Percentiles rank a stretch among this genome's conserved stretches.
Evolutionary conservation across 2,329 filamentous ascomycete genomes (phyloP).

Genomic region (Ophiostoma montium): DNA sequence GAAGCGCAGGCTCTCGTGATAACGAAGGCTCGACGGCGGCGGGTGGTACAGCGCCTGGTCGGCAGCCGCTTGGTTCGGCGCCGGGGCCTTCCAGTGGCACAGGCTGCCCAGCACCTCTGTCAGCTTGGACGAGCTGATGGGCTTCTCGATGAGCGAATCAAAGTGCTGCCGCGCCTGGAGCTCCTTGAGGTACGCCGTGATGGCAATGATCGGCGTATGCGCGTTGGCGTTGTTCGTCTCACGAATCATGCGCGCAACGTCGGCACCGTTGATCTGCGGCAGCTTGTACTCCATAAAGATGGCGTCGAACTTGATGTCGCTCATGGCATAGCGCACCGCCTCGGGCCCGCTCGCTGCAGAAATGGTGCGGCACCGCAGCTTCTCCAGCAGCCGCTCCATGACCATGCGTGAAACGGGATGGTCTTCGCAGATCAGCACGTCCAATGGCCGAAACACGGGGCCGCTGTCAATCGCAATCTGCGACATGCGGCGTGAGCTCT

Average conservation of each 20-base stretch:
- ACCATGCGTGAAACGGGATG: slow-evolving; percentile 93
- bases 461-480: slow-evolving; percentile 69
- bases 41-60: slow-evolving; percentile 38
- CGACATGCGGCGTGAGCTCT: slow-evolving; percentile 87
- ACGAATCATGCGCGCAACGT: slow-evolving; percentile 93
- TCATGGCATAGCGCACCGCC: slow-evolving; percentile 84
- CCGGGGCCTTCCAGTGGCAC: slow-evolving; percentile 84
- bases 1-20: slow-evolving; percentile 45
- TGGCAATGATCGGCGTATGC: slow-evolving; percentile 87
- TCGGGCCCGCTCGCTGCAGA: slow-evolving; percentile 82
- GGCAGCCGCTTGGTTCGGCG: slow-evolving; percentile 27
- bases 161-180: slow-evolving; percentile 91
- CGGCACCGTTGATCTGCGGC: slow-evolving; percentile 85
- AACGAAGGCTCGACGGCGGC: slow-evolving; percentile 49
- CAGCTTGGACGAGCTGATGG: slow-evolving; percentile 81
- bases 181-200: slow-evolving; percentile 97
- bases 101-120: slow-evolving; percentile 75
- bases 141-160: slow-evolving; percentile 89
- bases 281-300: slow-evolving; percentile 97
- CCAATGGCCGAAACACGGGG: slow-evolving; percentile 77
- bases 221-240: slow-evolving; percentile 93
- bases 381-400: slow-evolving; percentile 97
- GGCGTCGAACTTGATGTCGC: slow-evolving; percentile 96
- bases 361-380: slow-evolving; percentile 86
- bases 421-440: slow-evolving; percentile 93